These are phyloP conservation scores for Colletotrichum karsti DNA, from an alignment of 2,329 filamentous ascomycete species.

Conservation along the genomic window DNA sequence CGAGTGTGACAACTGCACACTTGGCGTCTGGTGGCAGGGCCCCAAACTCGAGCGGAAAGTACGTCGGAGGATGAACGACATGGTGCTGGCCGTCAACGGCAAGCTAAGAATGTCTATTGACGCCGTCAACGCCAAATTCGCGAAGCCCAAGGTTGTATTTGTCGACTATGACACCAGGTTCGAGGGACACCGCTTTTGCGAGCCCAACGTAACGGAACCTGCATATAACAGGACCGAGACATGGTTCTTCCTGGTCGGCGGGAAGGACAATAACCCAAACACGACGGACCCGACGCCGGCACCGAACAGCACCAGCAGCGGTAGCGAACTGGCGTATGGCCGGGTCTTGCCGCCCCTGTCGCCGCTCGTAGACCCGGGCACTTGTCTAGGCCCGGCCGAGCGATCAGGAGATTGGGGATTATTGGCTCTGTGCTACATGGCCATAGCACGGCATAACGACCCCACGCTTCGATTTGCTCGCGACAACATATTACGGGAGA, in stretches of 20 bases:
- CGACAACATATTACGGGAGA: conserved; percentile 35
- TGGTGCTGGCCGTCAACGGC: conserved; percentile 51
- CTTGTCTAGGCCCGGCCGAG: conserved; percentile 43
- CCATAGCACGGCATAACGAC: conserved; percentile 45
- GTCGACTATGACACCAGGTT: conserved; percentile 54
- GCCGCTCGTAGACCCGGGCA: conserved; percentile 44
- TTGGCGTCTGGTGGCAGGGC: conserved; percentile 55
- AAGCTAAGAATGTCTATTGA: conserved; percentile 47
- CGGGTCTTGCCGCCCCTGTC: conserved; percentile 38
- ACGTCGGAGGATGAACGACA: conserved; percentile 50
- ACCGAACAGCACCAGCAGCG: conserved; percentile 24
- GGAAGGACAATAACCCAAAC: conserved; percentile 44
- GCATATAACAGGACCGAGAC: conserved; percentile 52
- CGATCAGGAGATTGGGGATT: conserved; percentile 51
- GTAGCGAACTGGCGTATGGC: conserved; percentile 10
- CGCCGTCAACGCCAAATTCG: conserved; percentile 46
- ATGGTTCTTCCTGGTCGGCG: conserved; percentile 59
- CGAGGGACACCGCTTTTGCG: conserved; percentile 55
- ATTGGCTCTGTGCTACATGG: conserved; percentile 54
- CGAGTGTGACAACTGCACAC: conserved; percentile 51
- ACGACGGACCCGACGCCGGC: conserved; percentile 24
- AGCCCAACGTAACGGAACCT: conserved; percentile 49
- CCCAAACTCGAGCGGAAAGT: conserved; percentile 49
- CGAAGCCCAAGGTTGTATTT: conserved; percentile 47
- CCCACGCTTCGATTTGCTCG: conserved; percentile 41